Evolutionary conservation across 169 alveolate species (phyloP), one percentile per base, ranked within the genome.

Genomic region (Perkinsus olseni): DNA sequence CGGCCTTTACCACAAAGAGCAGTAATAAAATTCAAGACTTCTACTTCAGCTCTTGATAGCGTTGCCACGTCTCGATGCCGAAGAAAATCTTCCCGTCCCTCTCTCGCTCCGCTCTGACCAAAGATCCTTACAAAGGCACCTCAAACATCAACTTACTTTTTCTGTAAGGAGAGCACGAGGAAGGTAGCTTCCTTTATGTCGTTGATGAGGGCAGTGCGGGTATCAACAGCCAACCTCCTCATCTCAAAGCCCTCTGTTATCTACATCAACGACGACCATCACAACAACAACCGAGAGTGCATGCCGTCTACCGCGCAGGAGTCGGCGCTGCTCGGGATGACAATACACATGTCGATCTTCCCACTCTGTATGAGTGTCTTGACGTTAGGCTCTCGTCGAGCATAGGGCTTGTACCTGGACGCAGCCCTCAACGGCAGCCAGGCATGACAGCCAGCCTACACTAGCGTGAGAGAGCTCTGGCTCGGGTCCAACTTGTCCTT

Each of bases 221-320:
- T 51, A 91, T 94, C 96, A 91, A 93, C 91, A 24, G 96, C 96
- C 11, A 94, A 38, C 38, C 96, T 39, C 17, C 96, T 91, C n/a
- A 94, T 93, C n/a, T 91, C 93, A 50, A 91, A 94, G 10, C 96
- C 96, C 74, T 94, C 91, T 13, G 82, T 62, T 4, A 62, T 62
- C 82, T 62, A 62, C 28, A 28, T 40, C 50, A 40, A 40, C 50
- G 11, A 11, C 21, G 11, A 40, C 50, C 11, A 3, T 40, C 50
- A 40, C 50, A 40, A 40, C n/a, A n/a, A n/a, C n/a, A n/a, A n/a
- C n/a, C n/a, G n/a, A n/a, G n/a, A n/a, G n/a, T n/a, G n/a, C n/a
- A n/a, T n/a, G n/a, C n/a, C 28, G 24, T 94, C 82, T 0, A 74
- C 74, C 38, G 95, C 94, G 11, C 91, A 51, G 92, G 90, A 37